Evolutionary conservation across 1,139 yeast genomes (phyloP).

Genomic region (Blastobotrys raffinosifermentans): DNA sequence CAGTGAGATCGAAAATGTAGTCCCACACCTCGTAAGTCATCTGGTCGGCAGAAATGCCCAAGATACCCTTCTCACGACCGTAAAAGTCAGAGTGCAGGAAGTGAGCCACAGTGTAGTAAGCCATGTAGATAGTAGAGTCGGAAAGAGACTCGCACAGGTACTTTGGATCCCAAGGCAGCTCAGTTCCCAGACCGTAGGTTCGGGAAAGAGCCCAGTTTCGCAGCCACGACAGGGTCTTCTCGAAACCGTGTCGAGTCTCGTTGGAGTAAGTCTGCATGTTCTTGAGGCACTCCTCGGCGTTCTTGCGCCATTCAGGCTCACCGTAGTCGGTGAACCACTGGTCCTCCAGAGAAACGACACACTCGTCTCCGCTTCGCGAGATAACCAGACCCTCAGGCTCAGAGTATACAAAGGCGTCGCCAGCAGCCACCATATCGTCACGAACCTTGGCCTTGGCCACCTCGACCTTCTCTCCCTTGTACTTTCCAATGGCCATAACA

Average conservation of each 20-base stretch:
- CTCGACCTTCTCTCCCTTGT: constrained; percentile 86
- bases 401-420: constrained; percentile 81
- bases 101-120: constrained; percentile 88
- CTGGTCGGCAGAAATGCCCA: constrained; percentile 71
- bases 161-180: constrained; percentile 94
- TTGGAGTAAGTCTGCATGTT: constrained; percentile 72
- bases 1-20: constrained; percentile 74
- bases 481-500: constrained; percentile 69
- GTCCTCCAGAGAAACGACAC: constrained; percentile 95
- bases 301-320: constrained; percentile 86
- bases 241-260: constrained; percentile 89
- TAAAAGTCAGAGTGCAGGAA: constrained; percentile 81
- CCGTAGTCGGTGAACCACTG: constrained; percentile 99
- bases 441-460: constrained; percentile 83
- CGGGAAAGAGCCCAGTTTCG: constrained; percentile 98
- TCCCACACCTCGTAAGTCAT: constrained; percentile 94
- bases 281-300: constrained; percentile 75
- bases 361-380: constrained; percentile 94
- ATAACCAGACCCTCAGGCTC: constrained; percentile 91
- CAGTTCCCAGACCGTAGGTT: constrained; percentile 93
- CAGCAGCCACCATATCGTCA: constrained; percentile 68
- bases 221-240: constrained; percentile 93
- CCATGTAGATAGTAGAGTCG: constrained; percentile 94
- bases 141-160: constrained; percentile 92
- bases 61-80: constrained; percentile 69